Evolutionary conservation across 73 alveolate species (phyloP).

Genomic region (Tetrahymena elliotti): DNA sequence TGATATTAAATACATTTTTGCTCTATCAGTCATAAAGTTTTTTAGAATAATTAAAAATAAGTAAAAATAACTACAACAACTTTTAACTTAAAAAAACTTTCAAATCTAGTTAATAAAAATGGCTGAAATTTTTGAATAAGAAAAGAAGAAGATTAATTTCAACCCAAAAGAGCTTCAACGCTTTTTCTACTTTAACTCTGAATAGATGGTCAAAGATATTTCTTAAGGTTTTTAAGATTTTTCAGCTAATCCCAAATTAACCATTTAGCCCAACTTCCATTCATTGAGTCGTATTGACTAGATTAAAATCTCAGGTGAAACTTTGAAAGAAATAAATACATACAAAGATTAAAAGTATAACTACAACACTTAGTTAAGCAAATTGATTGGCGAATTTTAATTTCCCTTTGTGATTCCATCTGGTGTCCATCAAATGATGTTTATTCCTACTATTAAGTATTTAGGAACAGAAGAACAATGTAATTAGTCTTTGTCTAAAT

Average conservation of each 20-base stretch:
- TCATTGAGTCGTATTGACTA: neutral
- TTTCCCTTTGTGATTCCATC: constrained; percentile 7
- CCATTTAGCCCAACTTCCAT: neutral
- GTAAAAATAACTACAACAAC: neutral
- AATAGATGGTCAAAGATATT: neutral
- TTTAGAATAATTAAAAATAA: neutral
- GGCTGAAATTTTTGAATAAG: neutral
- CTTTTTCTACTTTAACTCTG: neutral
- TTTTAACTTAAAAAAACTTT: neutral
- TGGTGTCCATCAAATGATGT: constrained; percentile 42
- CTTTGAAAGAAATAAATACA: neutral
- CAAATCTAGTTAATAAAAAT: neutral
- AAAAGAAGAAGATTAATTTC: neutral
- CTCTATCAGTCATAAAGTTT: neutral
- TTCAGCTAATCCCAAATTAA: neutral
- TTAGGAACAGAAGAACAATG: constrained; percentile 61
- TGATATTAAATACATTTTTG: neutral
- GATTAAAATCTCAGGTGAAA: neutral
- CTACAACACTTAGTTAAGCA: neutral
- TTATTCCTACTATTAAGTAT: constrained; percentile 42
- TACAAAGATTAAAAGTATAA: neutral
- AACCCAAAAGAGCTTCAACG: neutral
- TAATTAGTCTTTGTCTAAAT: no score
- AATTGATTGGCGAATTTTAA: neutral
- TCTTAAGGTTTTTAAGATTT: neutral